Percentiles rank a stretch among this genome's conserved stretches.
phyloP scores from a whole-genome alignment of 2,329 filamentous ascomycete genomes.

The Periconia macrospinosa region DNA sequence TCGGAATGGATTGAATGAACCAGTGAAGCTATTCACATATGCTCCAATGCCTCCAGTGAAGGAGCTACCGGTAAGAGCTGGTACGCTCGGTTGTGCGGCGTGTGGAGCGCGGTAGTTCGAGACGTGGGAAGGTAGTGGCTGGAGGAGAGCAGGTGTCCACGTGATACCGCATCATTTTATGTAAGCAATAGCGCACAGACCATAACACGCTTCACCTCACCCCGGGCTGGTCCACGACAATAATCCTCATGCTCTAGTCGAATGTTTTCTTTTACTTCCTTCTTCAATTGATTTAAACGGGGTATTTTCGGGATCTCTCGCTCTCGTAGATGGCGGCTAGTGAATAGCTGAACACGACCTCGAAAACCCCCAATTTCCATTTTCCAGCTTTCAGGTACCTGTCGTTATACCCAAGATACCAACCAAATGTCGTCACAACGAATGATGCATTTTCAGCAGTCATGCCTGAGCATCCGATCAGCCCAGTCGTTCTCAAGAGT shows the following conservation, averaged over 20 bases:
- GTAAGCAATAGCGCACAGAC: no score
- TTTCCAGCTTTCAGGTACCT: neutral
- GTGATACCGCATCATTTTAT: no score
- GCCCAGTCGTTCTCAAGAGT: neutral
- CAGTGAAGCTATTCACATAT: no score
- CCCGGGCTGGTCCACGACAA: no score
- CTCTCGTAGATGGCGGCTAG: neutral
- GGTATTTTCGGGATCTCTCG: neutral
- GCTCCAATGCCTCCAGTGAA: no score
- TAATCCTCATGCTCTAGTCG: neutral
- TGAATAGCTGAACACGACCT: neutral
- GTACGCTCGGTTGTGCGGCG: no score
- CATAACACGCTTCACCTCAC: no score
- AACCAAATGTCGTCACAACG: neutral
- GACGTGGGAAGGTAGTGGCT: no score
- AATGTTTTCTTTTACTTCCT: neutral
- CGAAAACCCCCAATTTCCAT: neutral
- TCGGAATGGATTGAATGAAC: no score
- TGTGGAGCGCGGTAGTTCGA: no score
- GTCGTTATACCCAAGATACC: neutral
- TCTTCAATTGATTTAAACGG: neutral
- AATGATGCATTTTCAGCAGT: neutral
- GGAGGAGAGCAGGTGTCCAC: no score
- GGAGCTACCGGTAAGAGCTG: no score
- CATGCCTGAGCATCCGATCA: neutral